Base-by-base conservation (phyloP, 768 basidiomycete genomes). In the Amanita brunnescens region DNA sequence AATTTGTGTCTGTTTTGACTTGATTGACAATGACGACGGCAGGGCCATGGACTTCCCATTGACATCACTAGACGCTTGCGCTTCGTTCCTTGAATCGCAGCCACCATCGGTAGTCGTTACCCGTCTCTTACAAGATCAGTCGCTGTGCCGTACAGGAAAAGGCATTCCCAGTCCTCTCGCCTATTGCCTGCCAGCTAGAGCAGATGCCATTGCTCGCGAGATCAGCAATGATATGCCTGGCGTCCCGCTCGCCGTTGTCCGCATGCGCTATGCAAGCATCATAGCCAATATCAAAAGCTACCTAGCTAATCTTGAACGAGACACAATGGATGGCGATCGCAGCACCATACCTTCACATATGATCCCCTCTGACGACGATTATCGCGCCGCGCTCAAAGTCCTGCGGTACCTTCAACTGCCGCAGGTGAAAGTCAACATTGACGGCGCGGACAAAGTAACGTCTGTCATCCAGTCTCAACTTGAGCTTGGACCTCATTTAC, bases 391-490 rank as follows among this genome's bases (percentile, higher is more conserved):
- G 5, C 49, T 67, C 8, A 64, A 61, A 51, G 62, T 64, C 8
- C 53, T 63, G 10, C 54, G 50, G 23, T 64, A 66, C 47, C 51
- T 64, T 12, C 63, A 61, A 47, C 56, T 62, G 5, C 60, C 61
- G 1, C 58, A 58, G 9, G 54, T 60, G 20, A 42, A 46, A 6
- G 41, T 55, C 6, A 49, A 54, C 35, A 49, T 52, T 2, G 49
- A 54, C 30, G 40, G 53, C 14, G 54, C 62, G 10, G 51, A 55
- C 29, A 37, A 58, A n/a, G 51, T 64, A 12, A 42, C 60, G 0
- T 49, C 54, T 10, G 51, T 42, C 34, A 54, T 66, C 29, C 58
- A 63, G 37, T 49, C 47, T 1, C 61, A 59, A 20, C 52, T 61
- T 6, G 56, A 52, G 13, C 52, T 59, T 32, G 55, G 51, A 18